phyloP scores from a whole-genome alignment of 805 yeast genomes.

The Metschnikowia dekortorum region DNA sequence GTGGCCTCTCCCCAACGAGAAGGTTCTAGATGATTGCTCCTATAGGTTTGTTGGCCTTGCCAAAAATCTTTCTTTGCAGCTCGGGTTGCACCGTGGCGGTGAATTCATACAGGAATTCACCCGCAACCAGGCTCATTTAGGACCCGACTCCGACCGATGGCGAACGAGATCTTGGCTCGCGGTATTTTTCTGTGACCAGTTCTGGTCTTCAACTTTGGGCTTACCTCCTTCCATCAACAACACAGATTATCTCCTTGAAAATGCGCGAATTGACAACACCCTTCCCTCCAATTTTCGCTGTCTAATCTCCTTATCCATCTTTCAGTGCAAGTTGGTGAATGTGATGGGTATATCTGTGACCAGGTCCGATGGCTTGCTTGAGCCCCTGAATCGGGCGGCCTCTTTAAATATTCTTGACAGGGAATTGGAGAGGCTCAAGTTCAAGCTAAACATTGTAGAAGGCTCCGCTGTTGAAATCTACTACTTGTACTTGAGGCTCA shows the following conservation, averaged over 20 bases:
- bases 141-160: slow-evolving; percentile 90
- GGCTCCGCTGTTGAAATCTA: slow-evolving; percentile 72
- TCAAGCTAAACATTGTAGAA: slow-evolving; percentile 58
- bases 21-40: slow-evolving; percentile 87
- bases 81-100: slow-evolving; percentile 84
- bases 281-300: slow-evolving; percentile 71
- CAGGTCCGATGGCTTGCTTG: slow-evolving; percentile 85
- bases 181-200: slow-evolving; percentile 81
- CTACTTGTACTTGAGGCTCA: slow-evolving; percentile 69
- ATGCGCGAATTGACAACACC: slow-evolving; percentile 61
- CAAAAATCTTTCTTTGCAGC: slow-evolving; percentile 73
- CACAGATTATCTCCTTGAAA: slow-evolving; percentile 72
- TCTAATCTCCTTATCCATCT: slow-evolving; percentile 67
- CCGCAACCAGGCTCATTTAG: slow-evolving; percentile 78
- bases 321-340: slow-evolving; percentile 77
- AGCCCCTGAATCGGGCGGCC: slow-evolving; percentile 77
- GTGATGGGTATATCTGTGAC: slow-evolving; percentile 85
- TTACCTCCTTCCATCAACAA: slow-evolving; percentile 82
- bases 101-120: slow-evolving; percentile 87
- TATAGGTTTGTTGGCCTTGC: slow-evolving; percentile 87
- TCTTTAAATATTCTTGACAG: slow-evolving; percentile 72
- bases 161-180: slow-evolving; percentile 91
- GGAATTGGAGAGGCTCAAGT: slow-evolving; percentile 70
- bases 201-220: slow-evolving; percentile 85
- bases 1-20: slow-evolving; percentile 93